Evolutionary conservation across 2,329 filamentous ascomycete species (phyloP), one percentile per base, ranked within the genome.

Genomic region (Trichoderma aggressivum): DNA sequence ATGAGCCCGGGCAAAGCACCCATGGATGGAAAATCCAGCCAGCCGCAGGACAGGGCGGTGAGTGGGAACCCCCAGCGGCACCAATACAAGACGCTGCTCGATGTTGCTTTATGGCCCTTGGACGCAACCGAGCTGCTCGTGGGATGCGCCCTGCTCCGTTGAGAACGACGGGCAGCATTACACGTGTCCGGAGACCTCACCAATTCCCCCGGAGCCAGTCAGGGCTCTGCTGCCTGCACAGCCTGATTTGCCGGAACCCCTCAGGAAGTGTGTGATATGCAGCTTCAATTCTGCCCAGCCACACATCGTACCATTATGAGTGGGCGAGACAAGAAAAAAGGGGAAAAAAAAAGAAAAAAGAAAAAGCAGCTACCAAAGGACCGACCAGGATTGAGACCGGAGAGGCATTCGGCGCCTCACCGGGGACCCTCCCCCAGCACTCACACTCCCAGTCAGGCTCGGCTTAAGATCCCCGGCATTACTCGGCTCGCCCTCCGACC

Each of bases 31-130:
- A 26, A 16, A 60, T 60, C 34, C 55, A 68, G n/a, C 43, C 55
- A 43, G 56, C 55, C 21, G 55, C 65, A 68, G 53, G 39, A n/a
- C 36, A 68, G 39, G 32, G 65, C 65, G 65, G 65, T 68, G 65
- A 68, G 55, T 60, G 34, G n/a, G 28, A 24, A 50, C 8, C 55
- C 34, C 53, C 12, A 43, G 34, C 34, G 12, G 53, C 56, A 43
- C 32, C 53, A 36, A 43, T 59, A 30, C 53, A 39, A 28, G 16
- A 30, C 21, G 18, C 16, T 32, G 56, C 55, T 58, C 53, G 34
- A 59, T 30, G 14, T 26, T 59, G 56, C 24, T 18, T 47, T 10
- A 28, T 67, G 30, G 4, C 11, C 21, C 32, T 50, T 34, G 34
- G n/a, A 60, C 24, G 53, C 53, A 32, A 16, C 53, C 55, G 64